These are phyloP conservation scores for Phanerochaete sordida DNA, from an alignment of 768 basidiomycete genomes.

Conservation along the genomic window DNA sequence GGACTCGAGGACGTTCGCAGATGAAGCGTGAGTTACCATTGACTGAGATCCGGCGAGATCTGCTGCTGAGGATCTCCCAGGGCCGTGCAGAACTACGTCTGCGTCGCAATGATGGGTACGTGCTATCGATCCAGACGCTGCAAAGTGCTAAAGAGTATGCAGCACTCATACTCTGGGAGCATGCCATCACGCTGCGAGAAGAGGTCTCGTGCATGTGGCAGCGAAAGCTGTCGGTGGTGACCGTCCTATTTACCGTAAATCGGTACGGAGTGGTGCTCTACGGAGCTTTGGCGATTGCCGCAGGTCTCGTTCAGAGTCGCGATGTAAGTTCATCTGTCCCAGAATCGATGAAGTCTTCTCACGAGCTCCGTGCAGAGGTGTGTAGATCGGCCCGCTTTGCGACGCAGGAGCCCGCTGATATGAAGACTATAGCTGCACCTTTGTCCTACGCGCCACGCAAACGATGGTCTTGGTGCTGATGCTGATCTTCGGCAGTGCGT, in stretches of 20 bases:
- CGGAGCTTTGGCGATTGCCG: neutral
- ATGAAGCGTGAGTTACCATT: neutral
- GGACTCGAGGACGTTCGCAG: neutral
- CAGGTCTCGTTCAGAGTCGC: neutral
- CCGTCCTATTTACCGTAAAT: conserved; percentile 8
- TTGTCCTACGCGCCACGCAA: neutral
- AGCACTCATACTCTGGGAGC: conserved; percentile 24
- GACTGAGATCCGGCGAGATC: too few species aligned
- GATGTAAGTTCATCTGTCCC: neutral
- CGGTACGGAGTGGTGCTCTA: conserved; percentile 5
- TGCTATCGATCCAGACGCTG: neutral
- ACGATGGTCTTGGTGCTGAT: conserved; percentile 1
- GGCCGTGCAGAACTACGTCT: neutral
- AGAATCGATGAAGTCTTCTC: too few species aligned
- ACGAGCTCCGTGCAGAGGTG: too few species aligned
- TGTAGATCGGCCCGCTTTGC: neutral
- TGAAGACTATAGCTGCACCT: neutral
- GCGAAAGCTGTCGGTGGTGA: neutral
- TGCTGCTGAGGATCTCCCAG: neutral
- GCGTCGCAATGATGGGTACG: neutral
- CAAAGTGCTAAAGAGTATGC: neutral
- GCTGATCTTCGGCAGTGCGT: conserved; percentile 5
- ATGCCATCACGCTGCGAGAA: conserved; percentile 1
- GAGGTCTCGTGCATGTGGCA: conserved; percentile 8
- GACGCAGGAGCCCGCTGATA: too few species aligned